These are phyloP conservation scores for Papiliotrema terrestris DNA, from an alignment of 1,284 basidiomycete species.

Conservation along the genomic window DNA sequence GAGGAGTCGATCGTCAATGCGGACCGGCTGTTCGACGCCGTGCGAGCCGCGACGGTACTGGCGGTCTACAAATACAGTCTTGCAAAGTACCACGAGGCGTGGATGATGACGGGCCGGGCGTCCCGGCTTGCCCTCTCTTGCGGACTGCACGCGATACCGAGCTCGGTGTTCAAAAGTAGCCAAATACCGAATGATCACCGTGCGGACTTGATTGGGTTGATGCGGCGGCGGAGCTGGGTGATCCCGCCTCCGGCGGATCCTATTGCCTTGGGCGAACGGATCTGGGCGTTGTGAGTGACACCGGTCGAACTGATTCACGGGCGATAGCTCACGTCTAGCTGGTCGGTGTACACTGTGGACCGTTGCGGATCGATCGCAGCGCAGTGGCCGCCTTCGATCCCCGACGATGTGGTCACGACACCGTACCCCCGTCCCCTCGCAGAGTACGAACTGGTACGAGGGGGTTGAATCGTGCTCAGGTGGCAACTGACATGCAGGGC, in stretches of 20 bases:
- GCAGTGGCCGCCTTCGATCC: slow-evolving; percentile 30
- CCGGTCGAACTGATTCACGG: too few species aligned
- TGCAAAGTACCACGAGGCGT: slow-evolving; percentile 36
- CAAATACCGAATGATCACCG: slow-evolving; percentile 7
- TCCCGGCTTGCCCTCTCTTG: slow-evolving; percentile 32
- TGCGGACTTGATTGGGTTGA: slow-evolving; percentile 22
- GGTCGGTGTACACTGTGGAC: slow-evolving; percentile 34
- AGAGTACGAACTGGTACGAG: slow-evolving; percentile 40
- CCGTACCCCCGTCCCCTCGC: slow-evolving; percentile 37
- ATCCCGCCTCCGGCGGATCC: slow-evolving; percentile 32
- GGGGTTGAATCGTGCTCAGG: not conserved
- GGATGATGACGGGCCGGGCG: slow-evolving; percentile 34
- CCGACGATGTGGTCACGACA: slow-evolving; percentile 32
- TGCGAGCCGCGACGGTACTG: slow-evolving; percentile 33
- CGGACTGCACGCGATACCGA: slow-evolving; percentile 36
- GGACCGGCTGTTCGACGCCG: slow-evolving; percentile 36
- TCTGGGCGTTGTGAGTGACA: slow-evolving; percentile 41
- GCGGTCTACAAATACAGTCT: slow-evolving; percentile 36
- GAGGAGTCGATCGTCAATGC: slow-evolving; percentile 24
- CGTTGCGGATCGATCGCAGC: slow-evolving; percentile 28
- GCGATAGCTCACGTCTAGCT: too few species aligned
- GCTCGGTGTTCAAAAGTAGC: slow-evolving; percentile 22
- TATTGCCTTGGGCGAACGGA: slow-evolving; percentile 39
- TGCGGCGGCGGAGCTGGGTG: slow-evolving; percentile 29
- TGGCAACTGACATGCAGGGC: not conserved